Evolutionary conservation across 2,329 filamentous ascomycete species (phyloP).

Genomic region (Sporothrix dimorphospora): DNA sequence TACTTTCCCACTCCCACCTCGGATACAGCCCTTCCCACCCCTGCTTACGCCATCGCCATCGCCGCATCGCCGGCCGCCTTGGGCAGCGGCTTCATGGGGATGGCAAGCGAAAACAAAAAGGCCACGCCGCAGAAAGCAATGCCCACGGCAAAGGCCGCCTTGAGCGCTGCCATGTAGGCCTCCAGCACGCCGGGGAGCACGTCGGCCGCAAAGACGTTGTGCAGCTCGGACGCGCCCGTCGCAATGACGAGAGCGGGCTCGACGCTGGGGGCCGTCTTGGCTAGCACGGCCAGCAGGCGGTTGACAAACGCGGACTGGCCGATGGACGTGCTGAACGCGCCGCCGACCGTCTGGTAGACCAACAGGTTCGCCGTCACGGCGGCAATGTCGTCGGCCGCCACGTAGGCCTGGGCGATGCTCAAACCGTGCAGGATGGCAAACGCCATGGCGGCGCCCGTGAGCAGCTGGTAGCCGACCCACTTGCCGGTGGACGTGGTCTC

Average conservation of each 20-base stretch:
- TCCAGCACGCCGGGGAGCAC: conserved; percentile 53
- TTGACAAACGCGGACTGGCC: conserved; percentile 29
- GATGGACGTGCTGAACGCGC: conserved; percentile 45
- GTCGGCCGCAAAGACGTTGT: conserved; percentile 48
- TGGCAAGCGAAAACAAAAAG: not conserved
- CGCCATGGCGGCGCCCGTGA: conserved; percentile 25
- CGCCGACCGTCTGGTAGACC: conserved; percentile 67
- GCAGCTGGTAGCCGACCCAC: conserved; percentile 45
- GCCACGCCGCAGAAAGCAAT: conserved; percentile 12
- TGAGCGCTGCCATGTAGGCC: conserved; percentile 57
- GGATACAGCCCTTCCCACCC: not conserved
- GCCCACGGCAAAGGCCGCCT: conserved; percentile 35
- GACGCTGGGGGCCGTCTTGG: conserved; percentile 33
- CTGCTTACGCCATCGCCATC: not conserved
- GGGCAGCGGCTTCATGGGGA: conserved; percentile 12
- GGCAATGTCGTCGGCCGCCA: conserved; percentile 44
- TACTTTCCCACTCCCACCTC: too few relatives aligned
- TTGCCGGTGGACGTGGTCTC: conserved; percentile 36
- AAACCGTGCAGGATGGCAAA: conserved; percentile 48
- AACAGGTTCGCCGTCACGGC: conserved; percentile 46
- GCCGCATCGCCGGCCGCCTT: not conserved
- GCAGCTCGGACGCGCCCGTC: conserved; percentile 54
- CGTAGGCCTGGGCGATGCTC: conserved; percentile 51
- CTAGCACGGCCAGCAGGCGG: conserved; percentile 33
- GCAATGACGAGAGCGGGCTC: conserved; percentile 36